A percentile compares a stretch with the other conserved stretches of the same genome.
Conservation (phyloP, 352 stramenopile genomes). For the Pilasporangium apinafurcum region DNA sequence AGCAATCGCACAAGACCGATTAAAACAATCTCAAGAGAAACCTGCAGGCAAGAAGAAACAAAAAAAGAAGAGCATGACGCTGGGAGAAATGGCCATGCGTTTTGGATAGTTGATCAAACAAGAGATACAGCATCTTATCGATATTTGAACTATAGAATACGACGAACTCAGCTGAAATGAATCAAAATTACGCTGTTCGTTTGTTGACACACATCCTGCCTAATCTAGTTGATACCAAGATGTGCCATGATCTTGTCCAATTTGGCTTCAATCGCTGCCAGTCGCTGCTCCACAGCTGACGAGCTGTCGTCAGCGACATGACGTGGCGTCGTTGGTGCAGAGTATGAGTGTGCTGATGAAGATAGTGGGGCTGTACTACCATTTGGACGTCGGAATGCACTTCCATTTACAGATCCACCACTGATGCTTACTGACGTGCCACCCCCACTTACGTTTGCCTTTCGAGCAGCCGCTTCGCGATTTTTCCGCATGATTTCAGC, state of each 20-base stretch:
- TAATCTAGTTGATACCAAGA: slow-evolving; percentile 53
- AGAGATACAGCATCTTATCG: neutral
- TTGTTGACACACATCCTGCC: no score
- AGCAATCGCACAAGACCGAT: slow-evolving; percentile 58
- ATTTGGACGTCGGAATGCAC: slow-evolving; percentile 5
- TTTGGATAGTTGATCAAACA: slow-evolving; percentile 40
- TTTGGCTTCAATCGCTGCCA: slow-evolving; percentile 78
- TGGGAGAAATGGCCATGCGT: slow-evolving; percentile 77
- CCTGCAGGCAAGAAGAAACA: slow-evolving; percentile 59
- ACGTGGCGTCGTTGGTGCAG: slow-evolving; percentile 51
- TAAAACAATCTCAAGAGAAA: slow-evolving; percentile 4
- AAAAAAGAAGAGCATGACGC: slow-evolving; percentile 82
- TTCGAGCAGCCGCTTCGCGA: slow-evolving; percentile 72
- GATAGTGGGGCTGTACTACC: neutral
- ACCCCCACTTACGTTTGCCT: slow-evolving; percentile 11
- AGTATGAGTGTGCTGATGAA: slow-evolving; percentile 15
- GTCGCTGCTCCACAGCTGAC: slow-evolving; percentile 39
- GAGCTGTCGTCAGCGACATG: slow-evolving; percentile 4
- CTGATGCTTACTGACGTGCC: slow-evolving; percentile 8
- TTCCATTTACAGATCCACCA: neutral
- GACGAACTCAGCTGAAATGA: no score
- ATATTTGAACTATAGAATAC: neutral
- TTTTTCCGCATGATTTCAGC: slow-evolving; percentile 89
- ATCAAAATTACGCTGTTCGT: no score
- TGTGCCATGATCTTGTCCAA: slow-evolving; percentile 88